phyloP scores from a whole-genome alignment of 306 rosid species.

The Begonia peltatifolia region DNA sequence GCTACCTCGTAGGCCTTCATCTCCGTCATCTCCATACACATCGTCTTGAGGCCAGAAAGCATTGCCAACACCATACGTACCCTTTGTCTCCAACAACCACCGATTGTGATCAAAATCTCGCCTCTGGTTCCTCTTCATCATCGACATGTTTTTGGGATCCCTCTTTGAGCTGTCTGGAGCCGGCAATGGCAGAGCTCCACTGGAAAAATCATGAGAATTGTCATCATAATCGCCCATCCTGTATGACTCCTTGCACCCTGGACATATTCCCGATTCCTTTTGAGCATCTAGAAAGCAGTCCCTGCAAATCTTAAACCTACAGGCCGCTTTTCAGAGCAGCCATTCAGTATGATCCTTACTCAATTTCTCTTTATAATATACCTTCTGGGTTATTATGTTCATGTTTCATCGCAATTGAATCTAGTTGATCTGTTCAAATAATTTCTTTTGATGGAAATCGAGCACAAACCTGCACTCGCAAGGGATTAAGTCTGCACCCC shows the following conservation, averaged over 20 bases:
- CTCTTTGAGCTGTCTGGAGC: slow-evolving; percentile 45
- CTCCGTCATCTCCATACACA: slow-evolving; percentile 20
- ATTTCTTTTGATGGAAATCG: neutral
- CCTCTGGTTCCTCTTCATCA: slow-evolving; percentile 66
- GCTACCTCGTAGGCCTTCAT: slow-evolving; percentile 25
- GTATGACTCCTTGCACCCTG: slow-evolving; percentile 84
- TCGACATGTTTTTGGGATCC: slow-evolving; percentile 50
- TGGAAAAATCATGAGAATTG: slow-evolving; percentile 21
- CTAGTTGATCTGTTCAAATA: too few species aligned
- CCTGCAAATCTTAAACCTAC: slow-evolving; percentile 80
- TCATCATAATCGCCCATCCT: slow-evolving; percentile 42
- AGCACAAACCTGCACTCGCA: slow-evolving; percentile 71
- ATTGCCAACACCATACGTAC: slow-evolving; percentile 83
- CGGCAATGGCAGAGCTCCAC: slow-evolving; percentile 35
- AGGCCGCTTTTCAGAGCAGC: neutral
- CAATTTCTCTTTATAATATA: too few species aligned
- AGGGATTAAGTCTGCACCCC: slow-evolving; percentile 66
- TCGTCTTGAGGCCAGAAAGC: slow-evolving; percentile 59
- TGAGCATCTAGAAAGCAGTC: slow-evolving; percentile 77
- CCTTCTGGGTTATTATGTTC: too few species aligned
- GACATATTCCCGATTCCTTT: slow-evolving; percentile 51
- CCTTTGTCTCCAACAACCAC: slow-evolving; percentile 81
- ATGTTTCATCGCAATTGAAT: too few species aligned
- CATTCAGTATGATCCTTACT: too few species aligned
- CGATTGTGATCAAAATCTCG: slow-evolving; percentile 88